Conservation (phyloP, 441 rosid species). For the Erodium trifolium region DNA sequence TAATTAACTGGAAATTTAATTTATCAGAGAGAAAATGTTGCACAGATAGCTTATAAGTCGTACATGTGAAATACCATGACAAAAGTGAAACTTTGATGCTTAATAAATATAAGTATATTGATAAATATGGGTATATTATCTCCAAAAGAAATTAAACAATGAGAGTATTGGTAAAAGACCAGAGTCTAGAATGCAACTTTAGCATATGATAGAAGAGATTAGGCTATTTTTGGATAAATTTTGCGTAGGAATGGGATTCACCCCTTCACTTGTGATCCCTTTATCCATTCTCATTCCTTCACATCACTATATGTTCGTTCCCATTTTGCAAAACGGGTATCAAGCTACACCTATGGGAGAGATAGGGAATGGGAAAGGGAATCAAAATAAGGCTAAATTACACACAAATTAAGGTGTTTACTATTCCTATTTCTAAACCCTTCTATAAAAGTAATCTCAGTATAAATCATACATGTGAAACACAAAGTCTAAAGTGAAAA, state of each 20-base stretch:
- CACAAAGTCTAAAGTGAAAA: not conserved
- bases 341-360: not conserved
- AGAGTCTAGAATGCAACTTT: not conserved
- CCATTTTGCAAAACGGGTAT: not conserved
- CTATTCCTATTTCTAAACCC: not conserved
- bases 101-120: not conserved
- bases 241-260: not conserved
- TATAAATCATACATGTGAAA: not conserved
- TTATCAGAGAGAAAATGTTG: not conserved
- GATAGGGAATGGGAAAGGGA: not conserved
- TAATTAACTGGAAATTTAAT: not conserved
- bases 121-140: not conserved
- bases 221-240: not conserved
- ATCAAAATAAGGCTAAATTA: not conserved
- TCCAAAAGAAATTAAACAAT: not conserved
- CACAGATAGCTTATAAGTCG: not conserved
- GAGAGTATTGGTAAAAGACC: not conserved
- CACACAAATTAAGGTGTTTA: not conserved
- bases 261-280: too few species aligned
- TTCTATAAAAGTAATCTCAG: not conserved
- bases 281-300: not conserved
- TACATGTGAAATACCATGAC: not conserved
- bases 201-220: not conserved
- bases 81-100: not conserved
- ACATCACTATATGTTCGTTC: not conserved